Base-by-base conservation (phyloP, 768 basidiomycete species). In the Leccinum barrowsii region DNA sequence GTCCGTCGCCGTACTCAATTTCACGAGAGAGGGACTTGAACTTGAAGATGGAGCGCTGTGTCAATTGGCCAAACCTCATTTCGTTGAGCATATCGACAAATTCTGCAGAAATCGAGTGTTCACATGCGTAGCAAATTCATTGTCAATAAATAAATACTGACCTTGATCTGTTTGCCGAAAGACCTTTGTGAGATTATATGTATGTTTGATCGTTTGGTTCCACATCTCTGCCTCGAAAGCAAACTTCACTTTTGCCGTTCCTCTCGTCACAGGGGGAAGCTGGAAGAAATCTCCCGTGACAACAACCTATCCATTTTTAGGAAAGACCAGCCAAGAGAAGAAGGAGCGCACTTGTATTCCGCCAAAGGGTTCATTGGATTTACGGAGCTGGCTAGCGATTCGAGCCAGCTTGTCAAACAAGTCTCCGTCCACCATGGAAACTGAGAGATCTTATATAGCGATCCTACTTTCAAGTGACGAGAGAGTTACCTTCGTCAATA, bases 271-370 rank as follows among this genome's bases (percentile, higher is more conserved):
- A 2, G 97, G 97, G 0, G 97, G 97, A 5, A 99, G 82, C 71
- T 99, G 96, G 77, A 98, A 98, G 76, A 98, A 98, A 70, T 99
- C 97, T 7, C 97, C 97, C 2, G 94, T 96, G 22, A 98, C 87
- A 59, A 98, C 80, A 42, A 98, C 75, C 90, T 94, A 68, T 47
- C 49, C 48, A 46, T 19, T 52, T 26, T 63, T 8, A 55, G 57
- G 15, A 55, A 24, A 5, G 28, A 44, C 7, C 13, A 13, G 12
- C 22, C 19, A 54, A 40, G 50, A 19, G 30, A 47, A 44, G 34
- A 56, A 28, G 17, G 4, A 17, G 7, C 70, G 10, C 35, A 90
- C 90, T 79, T 98, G 96, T 26, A 98, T 95, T 2, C 93, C 97
- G 37, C 97, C 97, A 59, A 98, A 98, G 0, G 97, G 92, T 35